These are phyloP conservation scores for Trichoderma oligosporum DNA, from an alignment of 2,329 filamentous ascomycete species.

Conservation along the genomic window DNA sequence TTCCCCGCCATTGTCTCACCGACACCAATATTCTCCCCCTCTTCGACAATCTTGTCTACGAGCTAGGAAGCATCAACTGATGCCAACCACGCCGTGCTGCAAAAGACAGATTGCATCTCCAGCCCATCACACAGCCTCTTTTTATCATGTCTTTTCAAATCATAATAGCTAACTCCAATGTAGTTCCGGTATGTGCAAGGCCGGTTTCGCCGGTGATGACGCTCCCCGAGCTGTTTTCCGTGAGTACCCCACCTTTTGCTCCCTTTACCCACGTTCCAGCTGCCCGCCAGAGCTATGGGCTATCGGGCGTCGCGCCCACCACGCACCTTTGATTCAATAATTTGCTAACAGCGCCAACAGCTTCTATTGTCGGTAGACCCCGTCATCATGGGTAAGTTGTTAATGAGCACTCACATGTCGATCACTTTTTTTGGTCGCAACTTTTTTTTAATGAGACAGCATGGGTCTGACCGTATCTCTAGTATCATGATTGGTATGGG, in stretches of 20 bases:
- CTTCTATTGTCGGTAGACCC: conserved; percentile 98
- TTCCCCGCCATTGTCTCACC: conserved; percentile 38
- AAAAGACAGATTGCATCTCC: not conserved
- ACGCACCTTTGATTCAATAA: conserved; percentile 2
- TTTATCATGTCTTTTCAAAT: not conserved
- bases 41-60: conserved; percentile 1
- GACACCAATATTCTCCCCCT: conserved; percentile 30
- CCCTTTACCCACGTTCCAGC: conserved; percentile 19
- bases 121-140: not conserved
- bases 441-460: not conserved
- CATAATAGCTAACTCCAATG: conserved; percentile 23
- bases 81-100: conserved; percentile 9
- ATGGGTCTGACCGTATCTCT: conserved; percentile 25
- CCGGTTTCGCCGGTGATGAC: conserved; percentile 99
- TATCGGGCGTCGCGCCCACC: conserved; percentile 20
- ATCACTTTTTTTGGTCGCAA: not conserved
- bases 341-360: conserved; percentile 49
- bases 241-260: conserved; percentile 60
- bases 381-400: conserved; percentile 96
- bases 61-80: not conserved
- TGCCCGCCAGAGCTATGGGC: conserved; percentile 19
- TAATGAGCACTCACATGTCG: conserved; percentile 11
- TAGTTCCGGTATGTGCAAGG: conserved; percentile 99
- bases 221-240: conserved; percentile 99
- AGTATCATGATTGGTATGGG: conserved; percentile 99